Percentiles rank a stretch among this genome's conserved stretches.
These are phyloP conservation scores for Citrullus amarus DNA, from an alignment of 306 rosid species.

Conservation along the genomic window DNA sequence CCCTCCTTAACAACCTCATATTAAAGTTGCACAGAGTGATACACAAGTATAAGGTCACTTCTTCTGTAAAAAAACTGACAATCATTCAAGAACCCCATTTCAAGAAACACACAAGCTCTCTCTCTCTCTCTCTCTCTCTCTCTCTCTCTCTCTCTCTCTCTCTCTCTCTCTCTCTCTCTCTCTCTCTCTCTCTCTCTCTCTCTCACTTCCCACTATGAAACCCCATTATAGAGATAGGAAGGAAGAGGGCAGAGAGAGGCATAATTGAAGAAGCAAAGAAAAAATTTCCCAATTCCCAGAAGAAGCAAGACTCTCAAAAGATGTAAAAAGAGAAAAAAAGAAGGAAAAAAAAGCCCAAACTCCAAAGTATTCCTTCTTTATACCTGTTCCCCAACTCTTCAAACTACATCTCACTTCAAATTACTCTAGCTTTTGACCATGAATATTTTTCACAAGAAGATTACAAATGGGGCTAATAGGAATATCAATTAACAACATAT, in stretches of 20 bases:
- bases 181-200: background rate
- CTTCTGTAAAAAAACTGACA: conserved; percentile 3
- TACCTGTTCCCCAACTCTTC: conserved; percentile 8
- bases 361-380: conserved; percentile 43
- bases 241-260: conserved; percentile 23
- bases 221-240: conserved; percentile 12
- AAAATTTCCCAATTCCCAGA: conserved; percentile 23
- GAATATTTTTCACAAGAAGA: conserved; percentile 14
- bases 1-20: conserved; percentile 29
- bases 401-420: background rate
- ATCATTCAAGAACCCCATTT: background rate
- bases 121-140: too few relatives aligned
- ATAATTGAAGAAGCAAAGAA: conserved; percentile 23
- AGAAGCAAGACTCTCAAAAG: conserved; percentile 90
- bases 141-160: background rate
- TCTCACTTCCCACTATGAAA: background rate
- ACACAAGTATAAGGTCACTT: conserved; percentile 11
- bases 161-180: too few relatives aligned
- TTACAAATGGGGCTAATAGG: conserved; percentile 15
- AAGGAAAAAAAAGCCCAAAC: conserved; percentile 30
- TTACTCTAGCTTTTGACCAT: conserved; percentile 15
- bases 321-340: conserved; percentile 18
- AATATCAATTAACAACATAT: conserved; percentile 9
- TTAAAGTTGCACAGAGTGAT: conserved; percentile 7
- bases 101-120: background rate